A percentile compares a stretch with the other conserved stretches of the same genome.
These are phyloP conservation scores for Zasmidium angulare DNA, from an alignment of 2,329 filamentous ascomycete species.

Conservation along the genomic window DNA sequence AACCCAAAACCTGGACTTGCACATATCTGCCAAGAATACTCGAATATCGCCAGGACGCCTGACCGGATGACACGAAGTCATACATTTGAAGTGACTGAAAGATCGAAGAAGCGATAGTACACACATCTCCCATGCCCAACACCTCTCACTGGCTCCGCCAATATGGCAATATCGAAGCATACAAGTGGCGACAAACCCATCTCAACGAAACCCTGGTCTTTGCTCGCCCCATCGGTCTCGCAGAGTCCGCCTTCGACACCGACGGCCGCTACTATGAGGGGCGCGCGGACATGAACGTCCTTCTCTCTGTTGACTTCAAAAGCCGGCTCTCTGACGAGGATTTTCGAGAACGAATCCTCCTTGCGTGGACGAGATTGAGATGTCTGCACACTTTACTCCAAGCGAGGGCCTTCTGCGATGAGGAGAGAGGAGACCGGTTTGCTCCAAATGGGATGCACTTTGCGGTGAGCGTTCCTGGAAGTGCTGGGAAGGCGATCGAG, in stretches of 20 bases:
- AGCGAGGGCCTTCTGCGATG: slow-evolving; percentile 32
- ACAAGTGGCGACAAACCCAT: slow-evolving; percentile 37
- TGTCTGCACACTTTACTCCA: slow-evolving; percentile 42
- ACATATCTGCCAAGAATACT: no score
- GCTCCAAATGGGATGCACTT: slow-evolving; percentile 33
- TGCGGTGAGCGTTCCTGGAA: slow-evolving; percentile 34
- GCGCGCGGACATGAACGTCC: slow-evolving; percentile 45
- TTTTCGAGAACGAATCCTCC: slow-evolving; percentile 36
- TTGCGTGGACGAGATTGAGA: slow-evolving; percentile 43
- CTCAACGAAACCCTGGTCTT: slow-evolving; percentile 29
- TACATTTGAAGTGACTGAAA: no score
- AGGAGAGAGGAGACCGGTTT: slow-evolving; percentile 3
- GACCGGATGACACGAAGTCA: no score
- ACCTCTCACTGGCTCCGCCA: slow-evolving; percentile 37
- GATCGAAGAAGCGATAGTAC: no score
- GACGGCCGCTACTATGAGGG: slow-evolving; percentile 47
- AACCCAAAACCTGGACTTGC: no score
- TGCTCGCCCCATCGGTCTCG: slow-evolving; percentile 42
- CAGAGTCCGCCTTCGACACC: slow-evolving; percentile 46
- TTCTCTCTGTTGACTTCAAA: slow-evolving; percentile 39
- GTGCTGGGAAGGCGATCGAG: slow-evolving; percentile 32
- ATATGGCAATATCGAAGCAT: slow-evolving; percentile 39
- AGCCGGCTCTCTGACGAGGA: slow-evolving; percentile 31
- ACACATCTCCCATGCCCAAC: no score
- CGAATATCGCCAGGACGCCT: no score